phyloP scores from a whole-genome alignment of 208 protist genomes.

The Phytomonas sp. region DNA sequence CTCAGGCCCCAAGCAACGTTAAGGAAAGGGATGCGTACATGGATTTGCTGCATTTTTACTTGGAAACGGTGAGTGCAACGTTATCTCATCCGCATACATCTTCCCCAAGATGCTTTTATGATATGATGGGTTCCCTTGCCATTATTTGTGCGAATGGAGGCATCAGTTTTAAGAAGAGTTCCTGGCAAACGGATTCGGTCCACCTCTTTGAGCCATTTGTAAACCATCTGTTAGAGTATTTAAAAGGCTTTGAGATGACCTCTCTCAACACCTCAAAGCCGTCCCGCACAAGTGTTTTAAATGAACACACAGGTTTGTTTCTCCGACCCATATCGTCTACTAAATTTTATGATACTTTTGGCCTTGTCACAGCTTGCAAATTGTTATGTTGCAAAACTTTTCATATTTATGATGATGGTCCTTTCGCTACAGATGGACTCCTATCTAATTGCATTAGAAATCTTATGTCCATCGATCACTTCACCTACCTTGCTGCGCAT shows the following conservation, averaged over 20 bases:
- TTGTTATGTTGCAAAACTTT: neutral
- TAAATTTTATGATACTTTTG: neutral
- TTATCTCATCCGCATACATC: neutral
- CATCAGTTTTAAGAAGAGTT: neutral
- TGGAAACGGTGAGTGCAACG: neutral
- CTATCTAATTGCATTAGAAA: neutral
- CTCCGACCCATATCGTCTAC: neutral
- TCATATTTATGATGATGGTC: neutral
- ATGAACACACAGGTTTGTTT: neutral
- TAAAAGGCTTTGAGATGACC: neutral
- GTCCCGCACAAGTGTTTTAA: neutral
- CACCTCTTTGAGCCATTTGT: neutral
- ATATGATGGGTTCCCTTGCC: neutral
- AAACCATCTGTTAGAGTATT: neutral
- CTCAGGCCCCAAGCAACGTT: neutral
- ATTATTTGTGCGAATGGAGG: conserved; percentile 1
- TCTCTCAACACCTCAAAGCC: neutral
- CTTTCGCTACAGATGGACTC: neutral
- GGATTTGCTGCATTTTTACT: neutral
- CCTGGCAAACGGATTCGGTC: neutral
- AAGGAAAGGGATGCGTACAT: neutral
- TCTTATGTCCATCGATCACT: neutral
- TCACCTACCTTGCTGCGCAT: neutral
- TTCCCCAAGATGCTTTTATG: neutral
- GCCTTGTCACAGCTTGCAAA: neutral